phyloP scores from a whole-genome alignment of 768 basidiomycete species.

The Cystobasidium tubakii region DNA sequence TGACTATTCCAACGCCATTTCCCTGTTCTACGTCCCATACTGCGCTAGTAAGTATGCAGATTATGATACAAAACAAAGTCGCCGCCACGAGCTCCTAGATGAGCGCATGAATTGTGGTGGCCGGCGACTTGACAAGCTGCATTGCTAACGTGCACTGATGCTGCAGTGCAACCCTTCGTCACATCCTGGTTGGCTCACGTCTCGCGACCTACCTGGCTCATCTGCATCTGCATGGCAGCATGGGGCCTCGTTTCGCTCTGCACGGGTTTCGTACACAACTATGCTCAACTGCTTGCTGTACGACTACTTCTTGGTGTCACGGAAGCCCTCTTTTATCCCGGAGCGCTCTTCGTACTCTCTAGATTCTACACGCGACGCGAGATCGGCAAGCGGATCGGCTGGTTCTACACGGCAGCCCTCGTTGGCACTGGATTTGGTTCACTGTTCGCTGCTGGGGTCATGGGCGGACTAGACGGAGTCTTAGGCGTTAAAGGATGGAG shows the following conservation, averaged over 20 bases:
- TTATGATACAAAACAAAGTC: neutral
- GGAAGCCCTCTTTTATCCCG: constrained; percentile 45
- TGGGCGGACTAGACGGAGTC: constrained; percentile 61
- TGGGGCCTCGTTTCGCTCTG: neutral
- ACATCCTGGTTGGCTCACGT: too few relatives aligned
- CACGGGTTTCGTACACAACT: constrained; percentile 5
- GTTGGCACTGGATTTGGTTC: too few relatives aligned
- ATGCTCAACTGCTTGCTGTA: constrained; percentile 3
- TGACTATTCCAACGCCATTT: constrained; percentile 8
- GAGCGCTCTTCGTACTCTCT: constrained; percentile 55
- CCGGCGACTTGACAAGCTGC: neutral
- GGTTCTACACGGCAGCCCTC: too few relatives aligned
- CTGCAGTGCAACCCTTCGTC: too few relatives aligned
- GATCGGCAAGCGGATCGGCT: constrained; percentile 62
- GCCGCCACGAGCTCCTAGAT: neutral
- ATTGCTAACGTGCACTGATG: neutral
- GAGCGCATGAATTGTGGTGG: constrained; percentile 1
- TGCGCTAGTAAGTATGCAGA: too few relatives aligned
- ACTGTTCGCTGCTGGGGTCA: constrained; percentile 68
- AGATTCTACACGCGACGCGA: constrained; percentile 70
- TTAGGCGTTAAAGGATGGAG: neutral
- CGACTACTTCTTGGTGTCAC: neutral
- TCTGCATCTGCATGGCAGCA: too few relatives aligned
- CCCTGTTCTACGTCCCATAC: constrained; percentile 17
- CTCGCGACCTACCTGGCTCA: neutral